These are phyloP conservation scores for Phytopythium boreale DNA, from an alignment of 352 stramenopile species.

Conservation along the genomic window DNA sequence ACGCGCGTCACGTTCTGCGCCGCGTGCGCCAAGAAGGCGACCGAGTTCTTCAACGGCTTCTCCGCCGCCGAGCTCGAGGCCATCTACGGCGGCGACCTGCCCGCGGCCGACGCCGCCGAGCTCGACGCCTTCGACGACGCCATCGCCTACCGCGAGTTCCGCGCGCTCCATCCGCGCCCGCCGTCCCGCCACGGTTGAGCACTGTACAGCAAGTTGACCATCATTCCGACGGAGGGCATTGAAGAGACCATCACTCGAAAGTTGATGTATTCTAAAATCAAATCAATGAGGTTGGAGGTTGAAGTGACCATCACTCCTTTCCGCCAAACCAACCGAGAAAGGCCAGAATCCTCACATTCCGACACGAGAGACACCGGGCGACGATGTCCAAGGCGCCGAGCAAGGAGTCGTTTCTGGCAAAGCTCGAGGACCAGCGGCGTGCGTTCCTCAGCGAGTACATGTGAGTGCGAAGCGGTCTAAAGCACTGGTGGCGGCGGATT, in stretches of 20 bases:
- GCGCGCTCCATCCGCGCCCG: slow-evolving; percentile 22
- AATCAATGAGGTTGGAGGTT: slow-evolving; percentile 8
- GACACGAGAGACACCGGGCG: background rate
- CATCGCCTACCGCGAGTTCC: slow-evolving; percentile 37
- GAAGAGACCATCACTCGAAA: background rate
- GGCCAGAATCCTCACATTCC: background rate
- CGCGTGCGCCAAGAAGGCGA: slow-evolving; percentile 38
- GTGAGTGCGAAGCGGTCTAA: slow-evolving; percentile 9
- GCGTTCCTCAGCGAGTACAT: slow-evolving; percentile 18
- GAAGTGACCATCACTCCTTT: slow-evolving; percentile 20
- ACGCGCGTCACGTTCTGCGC: slow-evolving; percentile 52
- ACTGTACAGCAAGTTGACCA: background rate
- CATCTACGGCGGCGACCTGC: slow-evolving; percentile 56
- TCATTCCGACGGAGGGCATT: background rate
- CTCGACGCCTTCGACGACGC: slow-evolving; percentile 39
- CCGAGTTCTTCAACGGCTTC: slow-evolving; percentile 66
- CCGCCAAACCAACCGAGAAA: background rate
- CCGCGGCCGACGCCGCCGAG: slow-evolving; percentile 39
- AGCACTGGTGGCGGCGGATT: no score
- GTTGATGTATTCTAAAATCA: background rate
- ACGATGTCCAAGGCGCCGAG: slow-evolving; percentile 6
- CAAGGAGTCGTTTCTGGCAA: slow-evolving; percentile 20
- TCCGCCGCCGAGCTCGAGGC: slow-evolving; percentile 43
- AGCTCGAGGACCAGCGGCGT: slow-evolving; percentile 17
- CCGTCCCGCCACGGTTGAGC: background rate